Evolutionary conservation across 139 green algal genomes (phyloP).

Genomic region (Coelastrella sp.): DNA sequence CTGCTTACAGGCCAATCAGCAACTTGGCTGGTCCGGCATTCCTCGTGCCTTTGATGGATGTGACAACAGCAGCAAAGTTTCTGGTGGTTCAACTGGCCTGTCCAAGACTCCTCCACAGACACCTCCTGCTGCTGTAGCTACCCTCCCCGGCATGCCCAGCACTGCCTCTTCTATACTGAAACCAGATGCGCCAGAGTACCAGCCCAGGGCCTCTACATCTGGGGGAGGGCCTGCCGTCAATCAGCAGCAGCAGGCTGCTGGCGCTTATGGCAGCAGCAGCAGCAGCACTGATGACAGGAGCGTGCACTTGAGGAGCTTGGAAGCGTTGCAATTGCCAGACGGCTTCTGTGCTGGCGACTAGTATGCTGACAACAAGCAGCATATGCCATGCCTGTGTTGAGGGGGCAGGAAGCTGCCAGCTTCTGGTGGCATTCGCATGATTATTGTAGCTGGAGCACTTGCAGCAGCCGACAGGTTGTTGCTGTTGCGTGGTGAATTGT

Average conservation of each 20-base stretch:
- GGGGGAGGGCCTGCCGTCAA: neutral
- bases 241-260: neutral
- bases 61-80: neutral
- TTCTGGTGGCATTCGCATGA: too few relatives aligned
- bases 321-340: slow-evolving; percentile 33
- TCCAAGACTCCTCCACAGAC: neutral
- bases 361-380: too few relatives aligned
- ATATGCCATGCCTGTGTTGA: too few relatives aligned
- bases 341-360: slow-evolving; percentile 22
- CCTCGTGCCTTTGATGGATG: neutral
- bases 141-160: neutral
- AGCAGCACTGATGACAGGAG: neutral
- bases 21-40: slow-evolving; percentile 30
- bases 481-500: too few relatives aligned
- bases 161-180: neutral
- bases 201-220: neutral
- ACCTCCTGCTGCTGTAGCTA: neutral
- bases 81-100: neutral
- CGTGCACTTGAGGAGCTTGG: neutral
- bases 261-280: neutral
- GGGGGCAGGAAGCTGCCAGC: too few relatives aligned
- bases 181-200: neutral
- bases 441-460: too few relatives aligned
- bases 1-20: slow-evolving; percentile 18
- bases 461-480: too few relatives aligned